phyloP scores from a whole-genome alignment of 2,329 filamentous ascomycete genomes.

The Aspergillus spinulosporus region DNA sequence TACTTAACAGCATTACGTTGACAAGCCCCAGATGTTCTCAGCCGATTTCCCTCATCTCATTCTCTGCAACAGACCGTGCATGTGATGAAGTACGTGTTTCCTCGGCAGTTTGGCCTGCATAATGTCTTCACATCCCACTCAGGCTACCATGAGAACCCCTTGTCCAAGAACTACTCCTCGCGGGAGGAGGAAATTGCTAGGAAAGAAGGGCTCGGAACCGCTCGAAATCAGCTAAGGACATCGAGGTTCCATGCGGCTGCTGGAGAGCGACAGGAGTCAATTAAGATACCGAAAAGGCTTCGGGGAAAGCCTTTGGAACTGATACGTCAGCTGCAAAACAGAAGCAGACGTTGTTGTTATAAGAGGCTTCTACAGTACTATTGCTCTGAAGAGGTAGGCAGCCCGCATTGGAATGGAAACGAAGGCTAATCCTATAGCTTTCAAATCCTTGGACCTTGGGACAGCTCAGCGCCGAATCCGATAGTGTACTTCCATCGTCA shows the following conservation, averaged over 20 bases:
- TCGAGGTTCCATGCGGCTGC: constrained; percentile 15
- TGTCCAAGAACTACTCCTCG: constrained; percentile 79
- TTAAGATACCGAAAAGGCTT: constrained; percentile 52
- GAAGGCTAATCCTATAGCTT: constrained; percentile 23
- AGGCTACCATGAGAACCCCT: constrained; percentile 64
- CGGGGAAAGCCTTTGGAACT: constrained; percentile 62
- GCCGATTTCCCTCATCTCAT: constrained; percentile 58
- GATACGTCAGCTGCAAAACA: constrained; percentile 66
- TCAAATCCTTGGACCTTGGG: constrained; percentile 28
- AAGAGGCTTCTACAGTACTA: constrained; percentile 75
- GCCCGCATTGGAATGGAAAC: background rate
- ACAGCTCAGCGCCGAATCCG: constrained; percentile 14
- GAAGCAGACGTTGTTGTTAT: constrained; percentile 77
- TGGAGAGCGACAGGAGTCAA: background rate
- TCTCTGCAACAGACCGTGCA: constrained; percentile 60
- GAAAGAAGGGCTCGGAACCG: constrained; percentile 20
- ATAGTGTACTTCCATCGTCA: constrained; percentile 17
- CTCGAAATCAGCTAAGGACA: background rate
- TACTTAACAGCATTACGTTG: background rate
- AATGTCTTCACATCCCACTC: constrained; percentile 82
- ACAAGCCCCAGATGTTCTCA: constrained; percentile 68
- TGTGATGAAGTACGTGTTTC: constrained; percentile 91
- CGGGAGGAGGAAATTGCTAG: constrained; percentile 75
- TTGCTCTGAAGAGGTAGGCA: constrained; percentile 62
- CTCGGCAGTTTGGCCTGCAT: constrained; percentile 82